Evolutionary conservation across 2,329 filamentous ascomycete species (phyloP).

Genomic region (Cordyceps cateniannulata): DNA sequence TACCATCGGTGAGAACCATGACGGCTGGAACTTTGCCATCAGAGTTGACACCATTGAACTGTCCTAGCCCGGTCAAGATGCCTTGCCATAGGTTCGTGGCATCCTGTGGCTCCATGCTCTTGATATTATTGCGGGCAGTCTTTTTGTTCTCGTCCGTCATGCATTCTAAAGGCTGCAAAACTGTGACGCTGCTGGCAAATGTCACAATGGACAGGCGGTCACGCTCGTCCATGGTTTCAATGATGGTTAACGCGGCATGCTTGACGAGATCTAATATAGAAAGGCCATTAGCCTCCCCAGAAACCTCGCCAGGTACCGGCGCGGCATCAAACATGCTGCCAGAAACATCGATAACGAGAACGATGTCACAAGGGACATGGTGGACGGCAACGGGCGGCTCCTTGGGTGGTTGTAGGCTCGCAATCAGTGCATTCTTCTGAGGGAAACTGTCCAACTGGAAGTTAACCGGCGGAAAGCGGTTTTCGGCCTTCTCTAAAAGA

Average conservation of each 20-base stretch:
- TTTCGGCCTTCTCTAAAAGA: neutral
- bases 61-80: constrained; percentile 40
- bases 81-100: constrained; percentile 55
- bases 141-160: constrained; percentile 44
- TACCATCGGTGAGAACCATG: constrained; percentile 49
- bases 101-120: constrained; percentile 29
- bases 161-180: constrained; percentile 38
- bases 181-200: constrained; percentile 37
- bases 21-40: constrained; percentile 40
- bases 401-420: constrained; percentile 40
- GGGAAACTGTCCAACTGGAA: neutral
- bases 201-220: constrained; percentile 54
- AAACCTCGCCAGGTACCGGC: constrained; percentile 37
- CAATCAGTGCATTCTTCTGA: constrained; percentile 27
- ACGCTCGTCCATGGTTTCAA: constrained; percentile 46
- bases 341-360: constrained; percentile 56
- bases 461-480: neutral
- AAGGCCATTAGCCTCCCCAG: constrained; percentile 43
- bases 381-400: constrained; percentile 22
- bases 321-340: constrained; percentile 46
- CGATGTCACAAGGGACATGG: constrained; percentile 52
- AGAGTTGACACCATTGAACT: constrained; percentile 32
- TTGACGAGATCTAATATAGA: constrained; percentile 54
- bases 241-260: constrained; percentile 51
- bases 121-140: constrained; percentile 34